Conservation (phyloP, 306 rosid genomes). For the Cucumis melo region DNA sequence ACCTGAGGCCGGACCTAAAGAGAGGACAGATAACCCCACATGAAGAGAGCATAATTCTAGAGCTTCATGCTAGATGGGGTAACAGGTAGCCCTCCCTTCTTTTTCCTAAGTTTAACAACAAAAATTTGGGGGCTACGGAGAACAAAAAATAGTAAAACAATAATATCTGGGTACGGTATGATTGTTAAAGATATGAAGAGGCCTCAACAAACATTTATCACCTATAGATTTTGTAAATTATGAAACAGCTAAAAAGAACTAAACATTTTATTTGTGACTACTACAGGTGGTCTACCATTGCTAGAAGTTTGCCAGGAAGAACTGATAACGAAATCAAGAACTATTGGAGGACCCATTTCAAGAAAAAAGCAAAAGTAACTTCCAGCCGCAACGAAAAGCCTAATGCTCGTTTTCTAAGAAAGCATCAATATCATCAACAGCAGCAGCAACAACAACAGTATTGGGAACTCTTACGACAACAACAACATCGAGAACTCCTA, state of each 20-base stretch:
- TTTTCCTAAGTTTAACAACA: background rate
- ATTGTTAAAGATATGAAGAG: too few species aligned
- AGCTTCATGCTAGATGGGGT: conserved; percentile 90
- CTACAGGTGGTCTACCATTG: conserved; percentile 91
- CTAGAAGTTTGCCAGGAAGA: conserved; percentile 86
- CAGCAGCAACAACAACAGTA: background rate
- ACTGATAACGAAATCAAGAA: conserved; percentile 92
- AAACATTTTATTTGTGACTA: background rate
- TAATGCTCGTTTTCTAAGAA: conserved; percentile 38
- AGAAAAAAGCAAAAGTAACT: conserved; percentile 46
- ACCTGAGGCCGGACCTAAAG: conserved; percentile 86
- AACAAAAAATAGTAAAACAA: background rate
- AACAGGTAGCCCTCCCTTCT: conserved; percentile 50
- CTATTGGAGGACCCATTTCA: conserved; percentile 90
- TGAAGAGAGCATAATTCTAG: conserved; percentile 73
- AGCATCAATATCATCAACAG: conserved; percentile 31
- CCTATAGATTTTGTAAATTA: background rate
- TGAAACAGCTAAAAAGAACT: background rate
- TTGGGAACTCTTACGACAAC: conserved; percentile 5
- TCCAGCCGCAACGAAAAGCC: conserved; percentile 39
- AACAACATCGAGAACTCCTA: conserved; percentile 3
- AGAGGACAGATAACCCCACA: conserved; percentile 92
- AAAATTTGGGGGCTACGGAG: too few species aligned
- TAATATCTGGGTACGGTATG: background rate
- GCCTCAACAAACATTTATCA: background rate